Percentiles rank a stretch among this genome's conserved stretches.
Conservation (phyloP, 192 early-diverging fungal species). For the Coemansia nantahalensis region DNA sequence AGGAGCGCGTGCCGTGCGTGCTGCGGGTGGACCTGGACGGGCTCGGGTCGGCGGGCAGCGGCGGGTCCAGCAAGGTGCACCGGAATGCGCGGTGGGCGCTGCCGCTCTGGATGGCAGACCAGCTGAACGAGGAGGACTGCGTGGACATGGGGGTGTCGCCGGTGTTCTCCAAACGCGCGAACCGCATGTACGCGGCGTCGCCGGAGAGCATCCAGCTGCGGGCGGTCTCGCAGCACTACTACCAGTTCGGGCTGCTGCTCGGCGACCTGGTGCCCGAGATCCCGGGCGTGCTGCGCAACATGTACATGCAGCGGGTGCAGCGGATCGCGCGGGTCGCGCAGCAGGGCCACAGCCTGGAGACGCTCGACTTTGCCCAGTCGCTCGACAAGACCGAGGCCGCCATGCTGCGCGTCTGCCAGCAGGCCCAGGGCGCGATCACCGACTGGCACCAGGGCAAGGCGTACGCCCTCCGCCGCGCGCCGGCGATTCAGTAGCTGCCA, state of each 20-base stretch:
- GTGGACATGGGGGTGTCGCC: slow-evolving; percentile 49
- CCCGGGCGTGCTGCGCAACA: slow-evolving; percentile 42
- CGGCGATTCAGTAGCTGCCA: slow-evolving; percentile 11
- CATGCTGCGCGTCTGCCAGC: slow-evolving; percentile 41
- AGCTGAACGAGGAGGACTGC: slow-evolving; percentile 50
- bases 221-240: slow-evolving; percentile 44
- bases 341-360: slow-evolving; percentile 43
- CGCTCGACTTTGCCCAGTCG: slow-evolving; percentile 48
- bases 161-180: slow-evolving; percentile 47
- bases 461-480: slow-evolving; percentile 28
- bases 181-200: slow-evolving; percentile 53
- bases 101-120: slow-evolving; percentile 55
- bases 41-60: slow-evolving; percentile 43
- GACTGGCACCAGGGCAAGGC: slow-evolving; percentile 44
- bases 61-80: slow-evolving; percentile 46
- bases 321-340: slow-evolving; percentile 46
- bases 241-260: slow-evolving; percentile 51
- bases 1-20: slow-evolving; percentile 52
- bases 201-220: slow-evolving; percentile 50
- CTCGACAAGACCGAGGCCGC: slow-evolving; percentile 36
- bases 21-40: slow-evolving; percentile 50
- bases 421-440: slow-evolving; percentile 29
- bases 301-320: slow-evolving; percentile 48
- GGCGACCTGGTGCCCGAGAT: slow-evolving; percentile 49
- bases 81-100: slow-evolving; percentile 50